Percentiles rank a stretch among this genome's conserved stretches.
Evolutionary conservation across 148 eudicot species (phyloP).

Genomic region (Suaeda aralocaspica): DNA sequence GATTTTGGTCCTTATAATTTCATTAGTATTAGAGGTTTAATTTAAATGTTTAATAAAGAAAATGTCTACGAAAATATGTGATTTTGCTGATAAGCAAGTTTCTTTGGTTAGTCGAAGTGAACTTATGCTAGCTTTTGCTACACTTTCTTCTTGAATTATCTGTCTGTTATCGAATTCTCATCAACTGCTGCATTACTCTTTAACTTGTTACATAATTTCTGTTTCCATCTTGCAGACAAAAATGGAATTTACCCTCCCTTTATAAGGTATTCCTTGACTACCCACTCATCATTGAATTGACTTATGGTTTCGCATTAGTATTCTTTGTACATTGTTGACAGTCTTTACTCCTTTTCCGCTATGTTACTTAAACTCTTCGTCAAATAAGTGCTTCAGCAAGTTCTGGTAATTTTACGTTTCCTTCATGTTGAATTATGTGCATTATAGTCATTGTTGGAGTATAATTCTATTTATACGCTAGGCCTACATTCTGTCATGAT

Average conservation of each 20-base stretch:
- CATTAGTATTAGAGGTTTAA: no score
- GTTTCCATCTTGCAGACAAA: constrained; percentile 40
- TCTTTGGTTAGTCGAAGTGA: no score
- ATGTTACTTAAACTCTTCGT: neutral
- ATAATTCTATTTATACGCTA: neutral
- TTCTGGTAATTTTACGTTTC: constrained; percentile 21
- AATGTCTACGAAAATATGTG: no score
- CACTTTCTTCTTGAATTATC: neutral
- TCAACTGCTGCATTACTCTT: neutral
- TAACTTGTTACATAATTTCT: constrained; percentile 2
- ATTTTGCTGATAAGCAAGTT: no score
- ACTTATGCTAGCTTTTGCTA: neutral
- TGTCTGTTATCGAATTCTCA: neutral
- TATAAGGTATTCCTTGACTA: constrained; percentile 17
- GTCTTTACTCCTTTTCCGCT: neutral
- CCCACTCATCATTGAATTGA: neutral
- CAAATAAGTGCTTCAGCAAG: constrained; percentile 19
- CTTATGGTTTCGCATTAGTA: neutral
- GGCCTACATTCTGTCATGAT: neutral
- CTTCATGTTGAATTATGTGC: neutral
- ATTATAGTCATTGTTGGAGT: neutral
- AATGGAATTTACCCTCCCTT: constrained; percentile 52
- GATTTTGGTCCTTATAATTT: no score
- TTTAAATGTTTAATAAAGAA: no score
- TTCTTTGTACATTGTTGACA: neutral